Evolutionary conservation across 2,329 filamentous ascomycete species (phyloP).

Genomic region (Tolypocladium tropicale): DNA sequence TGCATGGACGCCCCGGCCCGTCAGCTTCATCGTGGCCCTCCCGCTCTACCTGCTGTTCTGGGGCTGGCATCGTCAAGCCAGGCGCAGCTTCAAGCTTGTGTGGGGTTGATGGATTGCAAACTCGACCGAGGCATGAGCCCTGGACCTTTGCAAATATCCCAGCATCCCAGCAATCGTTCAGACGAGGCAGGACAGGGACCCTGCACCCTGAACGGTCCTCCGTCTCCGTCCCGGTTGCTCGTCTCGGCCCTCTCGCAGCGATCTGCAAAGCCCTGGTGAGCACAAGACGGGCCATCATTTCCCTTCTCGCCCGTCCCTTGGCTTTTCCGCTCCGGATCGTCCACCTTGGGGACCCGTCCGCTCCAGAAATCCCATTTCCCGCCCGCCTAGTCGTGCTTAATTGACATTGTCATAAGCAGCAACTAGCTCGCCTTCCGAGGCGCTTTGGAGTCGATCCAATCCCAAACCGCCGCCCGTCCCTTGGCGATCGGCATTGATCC

Average conservation of each 20-base stretch:
- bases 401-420: neutral
- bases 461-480: neutral
- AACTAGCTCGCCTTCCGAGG: neutral
- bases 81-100: neutral
- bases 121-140: neutral
- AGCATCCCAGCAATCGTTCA: neutral
- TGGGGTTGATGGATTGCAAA: neutral
- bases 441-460: neutral
- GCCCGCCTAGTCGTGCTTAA: neutral
- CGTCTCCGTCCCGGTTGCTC: neutral
- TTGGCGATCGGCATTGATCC: neutral
- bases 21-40: neutral
- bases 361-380: neutral
- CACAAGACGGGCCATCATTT: neutral
- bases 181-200: neutral
- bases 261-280: neutral
- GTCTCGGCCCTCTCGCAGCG: neutral
- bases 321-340: neutral
- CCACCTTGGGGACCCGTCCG: neutral
- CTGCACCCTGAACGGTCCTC: neutral
- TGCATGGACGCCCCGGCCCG: neutral
- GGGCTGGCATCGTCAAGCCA: neutral
- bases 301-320: neutral
- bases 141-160: neutral
- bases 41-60: neutral